Base-by-base conservation (phyloP, 169 alveolate species). In the Cryptosporidium viatorum region DNA sequence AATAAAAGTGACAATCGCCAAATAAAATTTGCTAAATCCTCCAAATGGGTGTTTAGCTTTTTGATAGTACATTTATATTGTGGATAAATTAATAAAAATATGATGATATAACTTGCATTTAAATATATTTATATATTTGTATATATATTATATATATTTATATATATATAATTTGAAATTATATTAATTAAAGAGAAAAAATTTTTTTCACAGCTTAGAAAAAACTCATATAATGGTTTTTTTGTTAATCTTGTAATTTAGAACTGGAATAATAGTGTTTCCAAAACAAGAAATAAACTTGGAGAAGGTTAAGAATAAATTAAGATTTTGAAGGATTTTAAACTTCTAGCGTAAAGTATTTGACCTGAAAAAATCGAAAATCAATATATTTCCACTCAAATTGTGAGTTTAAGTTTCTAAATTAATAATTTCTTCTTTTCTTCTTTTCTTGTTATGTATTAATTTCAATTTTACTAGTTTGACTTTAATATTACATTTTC, bases 41-140 rank as follows among this genome's bases (percentile, higher is more conserved):
- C 89, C 89, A 26, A 80, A 65, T 26, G 73, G 89, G 39, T 21
- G 48, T 37, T 37, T 55, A n/a, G 31, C 45, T 21, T 37, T 73
- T 18, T 73, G 45, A 7, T 5, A 55, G 35, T 55, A 55, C 67
- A 55, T 55, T 26, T 55, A 55, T 55, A 55, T 14, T 29, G 48
- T 39, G 12, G 48, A 2, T 41, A 48, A 14, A 3, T 2, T 48
- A 48, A 48, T 14, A 14, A 3, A 48, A 48, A 48, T 45, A 45
- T 48, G 21, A 3, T 2, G 0, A 14, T 23, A 26, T 23, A 55
- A 52, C 7, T 55, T 55, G 35, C 67, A 55, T 55, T 55, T 55
- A 55, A 7, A 8, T 55, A 48, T 48, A 48, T 52, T 18, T 23
- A 21, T n/a, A 23, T 52, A 52, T 23, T 52, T 52, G 33, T 7